These are phyloP conservation scores for Neofusicoccum kwambonambiense DNA, from an alignment of 2,329 filamentous ascomycete species.

Conservation along the genomic window DNA sequence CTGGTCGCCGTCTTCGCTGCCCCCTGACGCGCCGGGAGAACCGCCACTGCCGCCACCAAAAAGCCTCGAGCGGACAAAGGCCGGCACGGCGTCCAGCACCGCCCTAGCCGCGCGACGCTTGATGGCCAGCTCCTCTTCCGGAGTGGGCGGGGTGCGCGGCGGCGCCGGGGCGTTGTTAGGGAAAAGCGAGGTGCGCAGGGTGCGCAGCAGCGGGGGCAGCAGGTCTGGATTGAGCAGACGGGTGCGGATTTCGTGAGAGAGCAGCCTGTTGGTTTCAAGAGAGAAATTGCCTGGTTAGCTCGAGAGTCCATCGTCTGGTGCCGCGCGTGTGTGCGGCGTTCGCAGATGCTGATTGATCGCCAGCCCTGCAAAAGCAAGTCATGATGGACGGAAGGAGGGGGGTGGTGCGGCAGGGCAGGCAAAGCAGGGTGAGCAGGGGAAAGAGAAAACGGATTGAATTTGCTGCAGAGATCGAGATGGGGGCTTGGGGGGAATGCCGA, in stretches of 20 bases:
- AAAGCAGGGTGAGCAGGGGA: not conserved
- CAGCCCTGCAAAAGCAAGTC: not conserved
- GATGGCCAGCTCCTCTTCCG: constrained; percentile 61
- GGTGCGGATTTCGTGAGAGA: constrained; percentile 45
- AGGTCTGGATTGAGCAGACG: constrained; percentile 44
- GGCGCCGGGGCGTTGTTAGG: constrained; percentile 76
- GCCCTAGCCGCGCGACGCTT: constrained; percentile 66
- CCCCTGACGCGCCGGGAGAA: not conserved
- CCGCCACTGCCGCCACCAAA: constrained; percentile 23
- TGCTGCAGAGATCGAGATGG: constrained; percentile 3
- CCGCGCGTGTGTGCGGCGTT: not conserved
- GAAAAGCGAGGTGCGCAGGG: constrained; percentile 76
- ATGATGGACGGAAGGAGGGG: not conserved
- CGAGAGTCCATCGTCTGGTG: too few relatives aligned
- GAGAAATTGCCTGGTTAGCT: not conserved
- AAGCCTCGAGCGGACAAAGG: constrained; percentile 37
- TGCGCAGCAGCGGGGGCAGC: constrained; percentile 56
- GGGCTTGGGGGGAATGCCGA: not conserved
- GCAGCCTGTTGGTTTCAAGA: constrained; percentile 37
- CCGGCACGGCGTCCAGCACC: constrained; percentile 49
- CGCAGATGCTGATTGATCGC: not conserved
- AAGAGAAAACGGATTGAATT: not conserved
- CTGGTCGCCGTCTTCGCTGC: not conserved
- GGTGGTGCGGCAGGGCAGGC: not conserved
- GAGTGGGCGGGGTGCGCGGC: constrained; percentile 58